These are phyloP conservation scores for Ilyonectria mors-panacis DNA, from an alignment of 2,329 filamentous ascomycete species.

Conservation along the genomic window DNA sequence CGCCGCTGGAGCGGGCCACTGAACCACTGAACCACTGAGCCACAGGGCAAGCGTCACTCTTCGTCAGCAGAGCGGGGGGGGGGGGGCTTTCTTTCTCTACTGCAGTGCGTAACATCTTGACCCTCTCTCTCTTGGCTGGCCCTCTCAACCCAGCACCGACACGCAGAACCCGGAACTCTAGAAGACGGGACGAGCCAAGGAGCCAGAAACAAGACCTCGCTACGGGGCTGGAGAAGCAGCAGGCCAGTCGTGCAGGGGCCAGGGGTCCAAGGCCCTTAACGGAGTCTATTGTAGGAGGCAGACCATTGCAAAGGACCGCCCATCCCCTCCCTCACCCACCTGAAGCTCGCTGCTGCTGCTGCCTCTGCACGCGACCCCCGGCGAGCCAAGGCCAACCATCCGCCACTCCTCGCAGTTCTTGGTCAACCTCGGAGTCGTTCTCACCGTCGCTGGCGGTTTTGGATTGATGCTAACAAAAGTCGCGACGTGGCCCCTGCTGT, in stretches of 20 bases:
- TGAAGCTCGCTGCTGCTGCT: slow-evolving; percentile 44
- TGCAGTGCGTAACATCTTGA: not conserved
- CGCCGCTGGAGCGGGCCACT: not conserved
- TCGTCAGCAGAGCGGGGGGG: slow-evolving; percentile 17
- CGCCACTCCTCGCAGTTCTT: slow-evolving; percentile 40
- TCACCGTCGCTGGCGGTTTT: slow-evolving; percentile 49
- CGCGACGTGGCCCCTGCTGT: slow-evolving; percentile 44
- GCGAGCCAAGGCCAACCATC: slow-evolving; percentile 40
- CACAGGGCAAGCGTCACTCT: slow-evolving; percentile 17
- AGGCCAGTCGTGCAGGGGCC: slow-evolving; percentile 7
- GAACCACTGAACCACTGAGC: slow-evolving; percentile 18
- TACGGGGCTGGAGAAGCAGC: not conserved
- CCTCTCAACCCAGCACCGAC: not conserved
- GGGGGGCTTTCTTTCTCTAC: not conserved
- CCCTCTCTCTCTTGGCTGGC: not conserved
- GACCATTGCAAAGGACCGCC: slow-evolving; percentile 20
- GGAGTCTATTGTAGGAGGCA: slow-evolving; percentile 4
- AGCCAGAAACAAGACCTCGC: slow-evolving; percentile 2
- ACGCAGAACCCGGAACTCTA: not conserved
- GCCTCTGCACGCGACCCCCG: slow-evolving; percentile 43
- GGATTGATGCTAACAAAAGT: slow-evolving; percentile 45
- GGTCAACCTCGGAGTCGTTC: slow-evolving; percentile 39
- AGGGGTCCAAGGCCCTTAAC: not conserved
- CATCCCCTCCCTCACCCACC: slow-evolving; percentile 37
- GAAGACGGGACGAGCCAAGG: slow-evolving; percentile 26